Base-by-base conservation (phyloP, 1,284 basidiomycete species). In the Trametes versicolor region DNA sequence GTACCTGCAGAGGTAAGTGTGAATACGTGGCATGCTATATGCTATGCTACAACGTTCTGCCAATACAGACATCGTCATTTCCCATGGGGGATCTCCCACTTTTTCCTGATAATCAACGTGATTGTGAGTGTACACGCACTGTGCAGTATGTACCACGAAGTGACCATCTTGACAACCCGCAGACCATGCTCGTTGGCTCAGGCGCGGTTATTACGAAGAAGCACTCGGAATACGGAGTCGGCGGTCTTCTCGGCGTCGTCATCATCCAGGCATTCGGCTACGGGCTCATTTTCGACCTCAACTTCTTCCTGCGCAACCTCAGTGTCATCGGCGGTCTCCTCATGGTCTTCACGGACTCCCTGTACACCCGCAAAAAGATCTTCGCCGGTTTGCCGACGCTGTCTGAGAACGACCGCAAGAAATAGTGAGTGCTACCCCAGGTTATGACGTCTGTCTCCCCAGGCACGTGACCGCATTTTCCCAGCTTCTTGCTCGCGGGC, bases 311-410 rank as follows among this genome's bases (percentile, higher is more conserved):
- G 51, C 87, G 79, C 72, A 82, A 83, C 74, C 78, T 83, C 71
- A 71, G 76, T 69, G 74, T 81, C 70, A 75, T 81, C 71, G 75
- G 79, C 82, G 39, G 83, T 82, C 76, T 84, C 77, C 78, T 89
- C 86, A 99, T 99, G 98, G 97, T 99, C 56, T 96, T 99, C 80
- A 96, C 93, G 68, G 98, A 99, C 78, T 94, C 94, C 2, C 92
- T 99, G 83, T 85, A 93, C 70, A 92, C 89, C 45, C 88, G 92
- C 79, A 95, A 93, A 82, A 91, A 92, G 74, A 82, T 93, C 56
- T 99, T 99, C 76, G 97, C 97, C 4, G 97, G 97, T 53, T 82
- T 99, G 13, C 97, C 97, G 0, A 88, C 86, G 48, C 85, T 98
- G 64, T 95, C 90, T 76, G 98, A 99, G 80, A 98, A 90, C 5